Percentiles rank a stretch among this genome's conserved stretches.
These are phyloP conservation scores for Trichopus zeylanicus DNA, from an alignment of 116 monocot genomes.

Conservation along the genomic window DNA sequence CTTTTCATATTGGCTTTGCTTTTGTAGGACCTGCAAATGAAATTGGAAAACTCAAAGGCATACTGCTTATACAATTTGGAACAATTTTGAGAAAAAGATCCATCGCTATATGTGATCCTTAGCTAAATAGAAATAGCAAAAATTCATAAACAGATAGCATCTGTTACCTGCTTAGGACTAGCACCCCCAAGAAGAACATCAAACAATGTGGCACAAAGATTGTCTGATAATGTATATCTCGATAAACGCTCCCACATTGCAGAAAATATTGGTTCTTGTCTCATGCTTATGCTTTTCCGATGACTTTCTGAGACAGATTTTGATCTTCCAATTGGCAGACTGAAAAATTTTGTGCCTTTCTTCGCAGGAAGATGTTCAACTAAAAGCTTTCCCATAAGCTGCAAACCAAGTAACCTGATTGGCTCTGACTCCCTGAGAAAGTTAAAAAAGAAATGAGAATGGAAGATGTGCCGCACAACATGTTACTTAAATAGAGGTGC, in stretches of 20 bases:
- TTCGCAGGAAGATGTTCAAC: constrained; percentile 64
- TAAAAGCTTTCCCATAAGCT: constrained; percentile 79
- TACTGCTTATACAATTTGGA: neutral
- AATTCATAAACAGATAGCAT: neutral
- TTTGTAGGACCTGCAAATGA: constrained; percentile 68
- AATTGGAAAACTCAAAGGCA: neutral
- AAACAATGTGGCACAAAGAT: constrained; percentile 89
- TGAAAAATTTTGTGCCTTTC: constrained; percentile 74
- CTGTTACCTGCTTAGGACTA: constrained; percentile 93
- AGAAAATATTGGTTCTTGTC: constrained; percentile 38
- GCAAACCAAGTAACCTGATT: constrained; percentile 91
- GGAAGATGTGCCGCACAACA: no score
- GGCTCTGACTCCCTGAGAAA: constrained; percentile 69
- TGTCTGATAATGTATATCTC: constrained; percentile 77
- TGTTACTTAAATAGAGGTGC: no score
- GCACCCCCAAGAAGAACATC: constrained; percentile 99
- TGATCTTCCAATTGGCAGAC: constrained; percentile 55
- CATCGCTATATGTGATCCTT: neutral
- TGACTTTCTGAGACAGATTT: constrained; percentile 56
- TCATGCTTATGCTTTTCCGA: constrained; percentile 35
- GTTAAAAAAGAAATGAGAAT: neutral
- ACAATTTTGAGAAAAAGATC: neutral
- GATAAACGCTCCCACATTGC: constrained; percentile 76
- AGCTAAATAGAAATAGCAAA: neutral
- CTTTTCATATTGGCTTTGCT: constrained; percentile 34